Percentiles rank a stretch among this genome's conserved stretches.
These are phyloP conservation scores for Hyphopichia wangnamkhiaoensis DNA, from an alignment of 1,139 yeast genomes.

Conservation along the genomic window DNA sequence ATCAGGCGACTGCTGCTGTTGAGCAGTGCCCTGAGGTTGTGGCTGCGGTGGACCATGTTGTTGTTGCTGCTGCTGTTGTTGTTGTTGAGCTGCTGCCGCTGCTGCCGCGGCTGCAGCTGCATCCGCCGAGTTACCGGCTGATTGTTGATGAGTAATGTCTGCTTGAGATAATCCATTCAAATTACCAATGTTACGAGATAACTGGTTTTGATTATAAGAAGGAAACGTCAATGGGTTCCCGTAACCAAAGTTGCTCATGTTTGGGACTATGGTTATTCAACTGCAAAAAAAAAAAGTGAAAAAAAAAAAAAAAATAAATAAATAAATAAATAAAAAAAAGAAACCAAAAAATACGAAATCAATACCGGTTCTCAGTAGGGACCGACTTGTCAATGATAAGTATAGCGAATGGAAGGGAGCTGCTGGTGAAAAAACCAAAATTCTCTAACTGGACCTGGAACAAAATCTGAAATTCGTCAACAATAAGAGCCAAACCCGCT, in stretches of 20 bases:
- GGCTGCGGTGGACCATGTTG: slow-evolving; percentile 1
- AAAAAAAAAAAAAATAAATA: too few relatives aligned
- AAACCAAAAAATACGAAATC: too few relatives aligned
- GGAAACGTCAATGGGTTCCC: slow-evolving; percentile 22
- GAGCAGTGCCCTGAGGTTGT: not conserved
- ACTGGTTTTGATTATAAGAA: slow-evolving; percentile 18
- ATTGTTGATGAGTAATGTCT: slow-evolving; percentile 14
- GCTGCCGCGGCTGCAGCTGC: slow-evolving; percentile 14
- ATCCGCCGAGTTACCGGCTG: slow-evolving; percentile 7
- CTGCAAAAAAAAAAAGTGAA: not conserved
- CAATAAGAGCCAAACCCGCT: too few relatives aligned
- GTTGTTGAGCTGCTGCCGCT: slow-evolving; percentile 19
- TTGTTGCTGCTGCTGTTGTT: slow-evolving; percentile 15
- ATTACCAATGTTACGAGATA: slow-evolving; percentile 13
- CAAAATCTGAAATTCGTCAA: too few relatives aligned
- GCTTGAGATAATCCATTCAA: too few relatives aligned
- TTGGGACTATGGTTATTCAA: too few relatives aligned
- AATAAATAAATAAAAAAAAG: not conserved
- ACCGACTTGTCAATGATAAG: too few relatives aligned
- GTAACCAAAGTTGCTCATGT: slow-evolving; percentile 19
- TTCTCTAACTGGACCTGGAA: too few relatives aligned
- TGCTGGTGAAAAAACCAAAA: too few relatives aligned
- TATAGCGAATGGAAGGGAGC: too few relatives aligned
- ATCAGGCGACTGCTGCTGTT: too few relatives aligned
- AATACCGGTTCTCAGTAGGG: too few relatives aligned